Base-by-base conservation (phyloP, 352 stramenopile species). In the Phytophthora pluvialis region DNA sequence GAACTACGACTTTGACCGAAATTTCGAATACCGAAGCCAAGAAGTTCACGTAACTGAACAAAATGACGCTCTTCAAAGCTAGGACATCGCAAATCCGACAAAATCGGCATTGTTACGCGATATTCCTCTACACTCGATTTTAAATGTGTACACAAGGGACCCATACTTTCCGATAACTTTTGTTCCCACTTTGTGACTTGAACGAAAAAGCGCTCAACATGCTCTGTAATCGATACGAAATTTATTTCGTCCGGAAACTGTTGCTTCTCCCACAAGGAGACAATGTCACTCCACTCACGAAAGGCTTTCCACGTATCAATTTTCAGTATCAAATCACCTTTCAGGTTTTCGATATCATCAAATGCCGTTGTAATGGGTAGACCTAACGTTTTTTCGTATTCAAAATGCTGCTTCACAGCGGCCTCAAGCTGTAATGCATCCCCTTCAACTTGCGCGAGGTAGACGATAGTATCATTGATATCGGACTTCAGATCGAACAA, bases 101-200 rank as follows among this genome's bases (percentile, higher is more conserved):
- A 45, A 54, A 92, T 88, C 10, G 85, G 85, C 81, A 94, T 89
- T 2, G 91, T 90, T 13, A 86, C 64, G 2, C 81, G 83, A 63
- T 98, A 97, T 49, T 86, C 74, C 28, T 97, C 82, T 3, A 98
- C 85, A 25, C 66, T 69, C n/a, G 56, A 64, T 50, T 94, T 97
- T 15, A 98, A 60, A 60, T 82, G 63, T 13, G 77, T 62, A 31
- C 78, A 90, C 6, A 92, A 48, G 1, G 65, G 21, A 8, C 64
- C 57, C 56, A 83, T 88, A 6, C 75, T 73, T 50, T 89, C 44
- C 16, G 75, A 70, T 43, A 93, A 38, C 38, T 77, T 44, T 54
- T 79, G 43, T 72, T 97, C 67, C 78, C 76, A 77, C 60, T 67
- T 70, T 31, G 74, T 33, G 16, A 88, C 71, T 65, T 82, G 51